Evolutionary conservation across 805 yeast genomes (phyloP), one percentile per base, ranked within the genome.

Genomic region (Grigorovia humatica): DNA sequence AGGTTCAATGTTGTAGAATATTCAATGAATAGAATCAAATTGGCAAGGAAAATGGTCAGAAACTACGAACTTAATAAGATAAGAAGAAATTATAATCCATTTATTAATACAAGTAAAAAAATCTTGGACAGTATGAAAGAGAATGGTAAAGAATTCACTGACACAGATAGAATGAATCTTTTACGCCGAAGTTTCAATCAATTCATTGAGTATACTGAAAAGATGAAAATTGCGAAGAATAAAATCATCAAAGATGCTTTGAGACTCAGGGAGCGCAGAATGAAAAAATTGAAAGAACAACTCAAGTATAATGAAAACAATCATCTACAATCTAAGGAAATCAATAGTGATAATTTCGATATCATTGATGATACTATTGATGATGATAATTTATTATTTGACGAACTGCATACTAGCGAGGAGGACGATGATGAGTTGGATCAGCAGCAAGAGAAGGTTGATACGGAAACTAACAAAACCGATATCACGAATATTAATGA

Each of bases 1-100:
- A 45, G 38, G 61, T 78, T 83, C 55, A 83, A 84, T 65, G 72
- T 85, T 43, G 78, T 73, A 13, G 79, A 70, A 43, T 82, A 81
- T 62, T 82, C 88, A 0, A 65, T 70, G 20, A 73, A 73, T 42
- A 69, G 88, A 49, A 55, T 73, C 17, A 63, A 60, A 9, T 56
- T 69, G 15, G 64, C 78, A 4, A 58, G 65, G 55, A 70, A 61
- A 49, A 65, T 61, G 55, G 73, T 64, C 1, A 29, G 51, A 17
- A 57, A 58, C 11, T 62, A 55, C 49, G 70, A 66, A 50, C 47
- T 55, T 17, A 56, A 50, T 44, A 57, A 57, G 47, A 51, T 57
- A 44, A 51, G 53, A 40, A 42, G 49, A n/a, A 53, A 56, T 47
- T 58, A 58, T 15, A 63, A 65, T 32, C 69, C 70, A 15, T 60